Conservation (phyloP, 2,329 filamentous ascomycete genomes). For the Paecilomyces fulvus region DNA sequence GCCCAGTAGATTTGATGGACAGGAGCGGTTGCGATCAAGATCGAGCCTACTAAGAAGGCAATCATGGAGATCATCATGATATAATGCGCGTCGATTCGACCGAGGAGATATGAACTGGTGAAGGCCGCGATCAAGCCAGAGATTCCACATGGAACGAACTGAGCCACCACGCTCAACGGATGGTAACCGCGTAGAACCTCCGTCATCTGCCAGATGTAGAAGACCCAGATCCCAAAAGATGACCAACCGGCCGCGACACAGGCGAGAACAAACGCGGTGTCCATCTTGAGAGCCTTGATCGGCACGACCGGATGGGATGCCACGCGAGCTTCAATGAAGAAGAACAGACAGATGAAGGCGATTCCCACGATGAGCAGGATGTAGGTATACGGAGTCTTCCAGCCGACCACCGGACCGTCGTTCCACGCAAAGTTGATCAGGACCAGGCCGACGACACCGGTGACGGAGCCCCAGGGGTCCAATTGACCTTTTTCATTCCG, state of each 20-base stretch:
- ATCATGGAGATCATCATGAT: constrained; percentile 23
- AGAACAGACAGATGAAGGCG: constrained; percentile 22
- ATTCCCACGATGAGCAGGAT: constrained; percentile 37
- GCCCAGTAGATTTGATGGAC: constrained; percentile 34
- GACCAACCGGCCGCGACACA: constrained; percentile 36
- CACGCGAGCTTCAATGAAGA: constrained; percentile 1
- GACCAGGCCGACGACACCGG: constrained; percentile 42
- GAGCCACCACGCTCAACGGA: constrained; percentile 21
- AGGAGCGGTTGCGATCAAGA: constrained; percentile 29
- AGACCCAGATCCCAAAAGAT: constrained; percentile 35
- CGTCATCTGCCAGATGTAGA: constrained; percentile 29
- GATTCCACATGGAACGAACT: constrained; percentile 21
- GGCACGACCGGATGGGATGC: constrained; percentile 1
- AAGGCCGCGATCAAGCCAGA: constrained; percentile 24
- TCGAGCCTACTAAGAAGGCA: constrained; percentile 21
- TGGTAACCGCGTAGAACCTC: constrained; percentile 15
- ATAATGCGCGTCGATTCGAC: constrained; percentile 9
- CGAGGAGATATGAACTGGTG: constrained; percentile 17
- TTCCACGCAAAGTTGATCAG: constrained; percentile 49
- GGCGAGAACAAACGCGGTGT: constrained; percentile 26
- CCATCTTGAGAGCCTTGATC: constrained; percentile 3
- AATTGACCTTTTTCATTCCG: constrained; percentile 17
- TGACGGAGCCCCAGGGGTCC: constrained; percentile 36
- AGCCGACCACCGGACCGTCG: constrained; percentile 40
- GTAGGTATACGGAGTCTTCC: constrained; percentile 37